Conservation (phyloP, 768 basidiomycete genomes). For the Lactarius hengduanensis region DNA sequence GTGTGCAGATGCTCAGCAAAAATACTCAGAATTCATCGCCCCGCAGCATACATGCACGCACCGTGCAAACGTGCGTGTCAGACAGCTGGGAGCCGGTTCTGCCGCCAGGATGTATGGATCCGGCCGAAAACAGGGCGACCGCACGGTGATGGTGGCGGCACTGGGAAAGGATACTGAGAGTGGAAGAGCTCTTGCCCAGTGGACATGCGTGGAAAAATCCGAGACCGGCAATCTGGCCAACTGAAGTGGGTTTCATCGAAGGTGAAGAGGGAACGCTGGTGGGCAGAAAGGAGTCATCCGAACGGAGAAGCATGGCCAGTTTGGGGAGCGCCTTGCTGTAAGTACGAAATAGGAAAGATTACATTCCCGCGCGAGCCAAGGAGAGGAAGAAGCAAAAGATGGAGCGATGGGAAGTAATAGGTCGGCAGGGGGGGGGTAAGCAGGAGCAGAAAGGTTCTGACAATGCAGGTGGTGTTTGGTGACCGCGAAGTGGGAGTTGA, state of each 20-base stretch:
- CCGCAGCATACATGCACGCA: not conserved
- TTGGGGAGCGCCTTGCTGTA: constrained; percentile 12
- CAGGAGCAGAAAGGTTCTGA: not conserved
- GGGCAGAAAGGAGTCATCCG: constrained; percentile 32
- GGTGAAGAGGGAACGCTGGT: constrained; percentile 7
- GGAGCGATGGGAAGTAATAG: not conserved
- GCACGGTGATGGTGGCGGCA: constrained; percentile 23
- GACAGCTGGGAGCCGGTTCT: not conserved
- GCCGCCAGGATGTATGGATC: constrained; percentile 11
- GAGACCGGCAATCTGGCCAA: constrained; percentile 9
- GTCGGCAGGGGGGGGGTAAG: not conserved
- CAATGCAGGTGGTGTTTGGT: not conserved
- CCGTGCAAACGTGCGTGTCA: not conserved
- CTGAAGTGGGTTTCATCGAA: constrained; percentile 14
- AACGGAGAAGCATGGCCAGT: constrained; percentile 9
- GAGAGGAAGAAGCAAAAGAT: not conserved
- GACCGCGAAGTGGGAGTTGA: constrained; percentile 1
- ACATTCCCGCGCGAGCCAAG: constrained; percentile 3
- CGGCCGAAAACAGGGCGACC: constrained; percentile 4
- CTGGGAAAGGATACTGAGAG: constrained; percentile 15
- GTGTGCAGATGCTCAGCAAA: not conserved
- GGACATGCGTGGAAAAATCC: constrained; percentile 3
- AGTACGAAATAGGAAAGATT: constrained; percentile 19
- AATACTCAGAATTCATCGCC: not conserved
- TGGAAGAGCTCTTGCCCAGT: not conserved